phyloP scores from a whole-genome alignment of 306 rosid genomes.

The Trifolium dubium region DNA sequence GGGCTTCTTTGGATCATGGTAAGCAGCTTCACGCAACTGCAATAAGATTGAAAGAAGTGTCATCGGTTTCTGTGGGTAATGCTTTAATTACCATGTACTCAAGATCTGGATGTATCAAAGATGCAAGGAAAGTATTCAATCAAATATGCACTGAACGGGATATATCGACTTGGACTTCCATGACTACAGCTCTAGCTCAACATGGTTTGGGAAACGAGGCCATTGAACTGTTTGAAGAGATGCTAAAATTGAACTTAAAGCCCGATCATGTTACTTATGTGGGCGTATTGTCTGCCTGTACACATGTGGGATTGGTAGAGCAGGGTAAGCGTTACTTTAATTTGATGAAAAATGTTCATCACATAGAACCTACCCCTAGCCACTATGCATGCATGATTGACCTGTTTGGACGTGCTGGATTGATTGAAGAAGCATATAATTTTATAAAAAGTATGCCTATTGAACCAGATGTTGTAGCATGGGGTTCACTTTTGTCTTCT shows the following conservation, averaged over 20 bases:
- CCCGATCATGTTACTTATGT: slow-evolving; percentile 89
- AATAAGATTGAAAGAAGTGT: slow-evolving; percentile 62
- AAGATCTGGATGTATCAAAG: slow-evolving; percentile 73
- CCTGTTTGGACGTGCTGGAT: slow-evolving; percentile 84
- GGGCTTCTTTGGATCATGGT: slow-evolving; percentile 78
- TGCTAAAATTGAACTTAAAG: slow-evolving; percentile 64
- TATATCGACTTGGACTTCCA: slow-evolving; percentile 83
- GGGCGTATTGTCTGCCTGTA: slow-evolving; percentile 85
- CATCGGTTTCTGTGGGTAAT: slow-evolving; percentile 77
- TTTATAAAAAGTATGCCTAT: slow-evolving; percentile 68
- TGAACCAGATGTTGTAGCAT: slow-evolving; percentile 80
- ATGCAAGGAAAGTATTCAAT: slow-evolving; percentile 68
- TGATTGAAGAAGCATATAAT: slow-evolving; percentile 75
- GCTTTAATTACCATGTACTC: slow-evolving; percentile 86
- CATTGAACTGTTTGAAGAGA: slow-evolving; percentile 74
- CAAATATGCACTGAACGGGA: slow-evolving; percentile 50
- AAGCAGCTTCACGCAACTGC: slow-evolving; percentile 82
- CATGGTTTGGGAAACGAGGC: slow-evolving; percentile 91
- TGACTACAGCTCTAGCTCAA: slow-evolving; percentile 84
- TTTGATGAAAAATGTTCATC: slow-evolving; percentile 69
- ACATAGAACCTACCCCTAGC: slow-evolving; percentile 77
- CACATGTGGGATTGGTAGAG: slow-evolving; percentile 79
- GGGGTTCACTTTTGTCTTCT: slow-evolving; percentile 87
- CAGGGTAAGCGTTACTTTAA: slow-evolving; percentile 69
- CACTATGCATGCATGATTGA: slow-evolving; percentile 87